Evolutionary conservation across 495 filamentous ascomycete genomes (phyloP).

Genomic region (Staphylotrichum tortipilum): DNA sequence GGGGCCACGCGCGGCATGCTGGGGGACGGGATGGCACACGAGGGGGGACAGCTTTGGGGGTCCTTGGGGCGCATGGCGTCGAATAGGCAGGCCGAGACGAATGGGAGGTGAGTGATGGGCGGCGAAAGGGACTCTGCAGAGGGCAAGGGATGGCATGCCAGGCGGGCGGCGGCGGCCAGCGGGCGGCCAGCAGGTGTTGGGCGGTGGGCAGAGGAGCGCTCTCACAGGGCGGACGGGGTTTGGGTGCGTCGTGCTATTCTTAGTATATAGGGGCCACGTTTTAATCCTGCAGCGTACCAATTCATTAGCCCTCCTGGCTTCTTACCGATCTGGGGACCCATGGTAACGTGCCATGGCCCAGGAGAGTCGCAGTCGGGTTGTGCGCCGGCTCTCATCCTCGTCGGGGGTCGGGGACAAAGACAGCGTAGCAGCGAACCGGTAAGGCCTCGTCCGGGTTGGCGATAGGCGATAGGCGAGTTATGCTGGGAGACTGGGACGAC

Average conservation of each 20-base stretch:
- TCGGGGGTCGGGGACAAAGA: slow-evolving; percentile 1
- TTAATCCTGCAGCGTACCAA: slow-evolving; percentile 32
- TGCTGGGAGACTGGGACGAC: too few relatives aligned
- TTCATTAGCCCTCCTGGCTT: slow-evolving; percentile 29
- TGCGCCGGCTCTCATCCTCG: slow-evolving; percentile 25
- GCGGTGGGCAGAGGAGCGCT: too few relatives aligned
- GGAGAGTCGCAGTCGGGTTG: slow-evolving; percentile 28
- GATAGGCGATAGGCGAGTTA: too few relatives aligned
- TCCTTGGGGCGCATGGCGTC: slow-evolving; percentile 18
- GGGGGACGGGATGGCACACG: slow-evolving; percentile 9
- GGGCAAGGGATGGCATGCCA: slow-evolving; percentile 20
- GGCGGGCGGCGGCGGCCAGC: too few relatives aligned
- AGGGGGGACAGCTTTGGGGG: slow-evolving; percentile 9
- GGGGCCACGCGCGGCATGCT: slow-evolving; percentile 9
- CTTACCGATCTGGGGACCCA: slow-evolving; percentile 33
- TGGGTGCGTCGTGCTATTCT: slow-evolving; percentile 27
- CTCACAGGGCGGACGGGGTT: too few relatives aligned
- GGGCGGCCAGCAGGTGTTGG: too few relatives aligned
- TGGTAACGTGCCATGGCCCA: slow-evolving; percentile 32
- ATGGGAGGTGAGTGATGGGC: slow-evolving; percentile 16
- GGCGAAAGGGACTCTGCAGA: slow-evolving; percentile 13
- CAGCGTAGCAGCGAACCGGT: slow-evolving; percentile 12
- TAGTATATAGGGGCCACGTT: slow-evolving; percentile 32
- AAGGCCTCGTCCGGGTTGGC: slow-evolving; percentile 10
- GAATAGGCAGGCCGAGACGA: slow-evolving; percentile 8